A percentile compares a stretch with the other conserved stretches of the same genome.
phyloP scores from a whole-genome alignment of 306 rosid species.

The Rosa chinensis region DNA sequence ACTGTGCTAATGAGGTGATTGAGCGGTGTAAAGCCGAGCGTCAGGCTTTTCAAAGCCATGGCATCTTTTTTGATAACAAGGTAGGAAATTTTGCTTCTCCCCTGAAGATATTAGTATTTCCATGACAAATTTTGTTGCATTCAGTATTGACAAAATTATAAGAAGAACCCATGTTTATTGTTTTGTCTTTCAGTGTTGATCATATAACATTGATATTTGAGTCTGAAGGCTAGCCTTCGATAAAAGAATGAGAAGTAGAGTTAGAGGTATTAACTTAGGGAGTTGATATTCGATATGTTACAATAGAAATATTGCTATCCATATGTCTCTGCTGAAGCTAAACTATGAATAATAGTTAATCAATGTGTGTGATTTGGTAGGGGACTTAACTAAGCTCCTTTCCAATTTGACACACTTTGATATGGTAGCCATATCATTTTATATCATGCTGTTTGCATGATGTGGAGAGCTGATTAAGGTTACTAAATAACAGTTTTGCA shows the following conservation, averaged over 20 bases:
- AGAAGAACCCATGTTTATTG: background rate
- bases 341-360: background rate
- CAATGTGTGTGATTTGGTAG: background rate
- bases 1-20: constrained; percentile 72
- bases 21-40: constrained; percentile 95
- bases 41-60: constrained; percentile 62
- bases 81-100: constrained; percentile 32
- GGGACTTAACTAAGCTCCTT: background rate
- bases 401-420: background rate
- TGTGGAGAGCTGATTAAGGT: background rate
- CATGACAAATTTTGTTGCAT: background rate
- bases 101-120: background rate
- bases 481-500: background rate
- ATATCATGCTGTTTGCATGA: background rate
- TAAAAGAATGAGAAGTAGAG: background rate
- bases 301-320: background rate
- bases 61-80: constrained; percentile 86
- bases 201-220: background rate
- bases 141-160: background rate
- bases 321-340: background rate
- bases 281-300: background rate
- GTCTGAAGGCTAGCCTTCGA: background rate
- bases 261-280: background rate
- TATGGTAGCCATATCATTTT: background rate
- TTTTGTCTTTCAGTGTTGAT: background rate